phyloP scores from a whole-genome alignment of 2,329 filamentous ascomycete species.

The Cytospora chrysosperma region DNA sequence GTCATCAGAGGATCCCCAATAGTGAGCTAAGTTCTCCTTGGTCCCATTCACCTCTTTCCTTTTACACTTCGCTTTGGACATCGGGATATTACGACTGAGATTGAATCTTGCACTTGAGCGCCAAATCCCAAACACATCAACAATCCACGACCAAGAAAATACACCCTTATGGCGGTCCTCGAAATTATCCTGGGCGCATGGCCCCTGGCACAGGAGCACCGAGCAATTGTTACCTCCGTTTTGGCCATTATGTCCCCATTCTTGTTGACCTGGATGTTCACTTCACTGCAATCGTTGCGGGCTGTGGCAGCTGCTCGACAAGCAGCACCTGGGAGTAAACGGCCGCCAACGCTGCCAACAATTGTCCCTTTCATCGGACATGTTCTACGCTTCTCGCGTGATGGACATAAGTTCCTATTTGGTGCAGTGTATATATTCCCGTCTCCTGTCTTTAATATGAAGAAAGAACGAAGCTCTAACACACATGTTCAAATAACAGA shows the following conservation, averaged over 20 bases:
- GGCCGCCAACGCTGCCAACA: not conserved
- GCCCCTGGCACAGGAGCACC: not conserved
- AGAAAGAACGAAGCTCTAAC: not conserved
- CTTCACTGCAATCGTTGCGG: not conserved
- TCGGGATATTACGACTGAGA: not conserved
- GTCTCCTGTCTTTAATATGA: not conserved
- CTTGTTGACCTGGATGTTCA: not conserved
- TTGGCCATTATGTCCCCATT: not conserved
- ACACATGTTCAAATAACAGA: not conserved
- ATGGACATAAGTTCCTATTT: constrained; percentile 2
- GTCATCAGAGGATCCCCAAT: not conserved
- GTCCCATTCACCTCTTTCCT: not conserved
- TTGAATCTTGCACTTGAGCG: not conserved
- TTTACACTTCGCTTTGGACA: not conserved
- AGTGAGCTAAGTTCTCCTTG: not conserved
- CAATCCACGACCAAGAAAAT: not conserved
- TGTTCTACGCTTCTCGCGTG: not conserved
- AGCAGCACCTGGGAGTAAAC: not conserved
- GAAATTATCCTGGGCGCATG: not conserved
- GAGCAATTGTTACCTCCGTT: not conserved
- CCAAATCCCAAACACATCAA: not conserved
- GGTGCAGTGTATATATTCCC: not conserved
- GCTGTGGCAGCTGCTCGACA: not conserved
- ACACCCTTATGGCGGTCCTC: not conserved
- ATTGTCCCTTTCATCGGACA: not conserved